These are phyloP conservation scores for Pyrenula aspistea DNA, from an alignment of 495 filamentous ascomycete species.

Conservation along the genomic window DNA sequence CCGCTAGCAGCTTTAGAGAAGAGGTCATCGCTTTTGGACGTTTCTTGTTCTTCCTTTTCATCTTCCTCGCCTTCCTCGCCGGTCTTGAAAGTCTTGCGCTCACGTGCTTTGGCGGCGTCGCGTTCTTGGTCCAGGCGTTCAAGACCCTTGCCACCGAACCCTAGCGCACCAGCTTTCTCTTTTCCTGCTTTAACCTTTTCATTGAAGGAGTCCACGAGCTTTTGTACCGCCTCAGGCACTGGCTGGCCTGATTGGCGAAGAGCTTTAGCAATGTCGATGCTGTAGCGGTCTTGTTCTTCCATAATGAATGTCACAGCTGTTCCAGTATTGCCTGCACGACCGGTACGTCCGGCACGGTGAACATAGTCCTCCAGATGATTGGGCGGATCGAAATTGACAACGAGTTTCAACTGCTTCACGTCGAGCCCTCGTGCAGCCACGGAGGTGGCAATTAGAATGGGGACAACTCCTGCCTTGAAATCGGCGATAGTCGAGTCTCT, in stretches of 20 bases:
- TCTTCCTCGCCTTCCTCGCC: constrained; percentile 83
- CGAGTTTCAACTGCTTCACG: constrained; percentile 91
- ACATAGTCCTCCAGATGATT: constrained; percentile 98
- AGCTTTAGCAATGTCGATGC: constrained; percentile 83
- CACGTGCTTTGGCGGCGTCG: constrained; percentile 67
- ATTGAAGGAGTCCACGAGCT: constrained; percentile 53
- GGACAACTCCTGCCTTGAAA: constrained; percentile 85
- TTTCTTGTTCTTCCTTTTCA: constrained; percentile 63
- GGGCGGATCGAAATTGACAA: constrained; percentile 93
- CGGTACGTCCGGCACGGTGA: constrained; percentile 88
- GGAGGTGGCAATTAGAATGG: constrained; percentile 86
- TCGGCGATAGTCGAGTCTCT: constrained; percentile 89
- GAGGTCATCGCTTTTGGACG: constrained; percentile 40
- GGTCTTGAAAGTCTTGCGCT: constrained; percentile 80
- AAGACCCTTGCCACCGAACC: constrained; percentile 91
- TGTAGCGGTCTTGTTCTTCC: constrained; percentile 79
- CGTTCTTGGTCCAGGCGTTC: constrained; percentile 86
- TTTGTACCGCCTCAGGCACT: constrained; percentile 59
- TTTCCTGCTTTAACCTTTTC: constrained; percentile 90
- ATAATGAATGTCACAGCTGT: constrained; percentile 93
- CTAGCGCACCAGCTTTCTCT: constrained; percentile 67
- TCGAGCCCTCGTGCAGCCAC: constrained; percentile 93
- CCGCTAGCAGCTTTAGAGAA: constrained; percentile 54
- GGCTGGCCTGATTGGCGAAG: constrained; percentile 81
- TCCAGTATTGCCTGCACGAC: constrained; percentile 86